Evolutionary conservation across 306 rosid genomes (phyloP).

Genomic region (Oxytropis ochrocephala): DNA sequence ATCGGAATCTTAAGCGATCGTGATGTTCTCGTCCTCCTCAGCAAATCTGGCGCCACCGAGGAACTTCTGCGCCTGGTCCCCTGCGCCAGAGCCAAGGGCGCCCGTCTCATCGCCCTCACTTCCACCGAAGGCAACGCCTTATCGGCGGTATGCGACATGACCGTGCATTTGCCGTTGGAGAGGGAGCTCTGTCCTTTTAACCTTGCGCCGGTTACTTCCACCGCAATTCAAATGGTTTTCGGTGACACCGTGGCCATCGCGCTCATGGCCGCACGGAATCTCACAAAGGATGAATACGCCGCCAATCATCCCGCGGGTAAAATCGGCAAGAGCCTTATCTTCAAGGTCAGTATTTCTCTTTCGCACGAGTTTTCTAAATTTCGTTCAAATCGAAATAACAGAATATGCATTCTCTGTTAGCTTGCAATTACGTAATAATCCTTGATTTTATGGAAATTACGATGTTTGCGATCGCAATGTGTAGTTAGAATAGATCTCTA

Average conservation of each 20-base stretch:
- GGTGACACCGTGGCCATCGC: slow-evolving; percentile 97
- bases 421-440: not conserved
- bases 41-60: slow-evolving; percentile 88
- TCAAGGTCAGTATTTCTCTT: slow-evolving; percentile 50
- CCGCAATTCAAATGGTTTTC: slow-evolving; percentile 96
- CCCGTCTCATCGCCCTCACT: slow-evolving; percentile 57
- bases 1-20: slow-evolving; percentile 56
- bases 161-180: slow-evolving; percentile 81
- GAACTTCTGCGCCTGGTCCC: slow-evolving; percentile 89
- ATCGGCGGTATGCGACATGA: slow-evolving; percentile 65
- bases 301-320: slow-evolving; percentile 92
- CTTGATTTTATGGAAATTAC: not conserved
- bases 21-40: slow-evolving; percentile 74
- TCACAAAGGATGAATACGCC: slow-evolving; percentile 83
- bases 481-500: not conserved
- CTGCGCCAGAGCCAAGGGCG: slow-evolving; percentile 78
- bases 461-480: not conserved
- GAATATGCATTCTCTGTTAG: not conserved
- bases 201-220: slow-evolving; percentile 95
- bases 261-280: slow-evolving; percentile 78
- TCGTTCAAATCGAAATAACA: not conserved
- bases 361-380: not conserved
- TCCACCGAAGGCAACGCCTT: slow-evolving; percentile 54
- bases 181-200: slow-evolving; percentile 87
- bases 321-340: slow-evolving; percentile 92